Conservation (phyloP, 1,284 basidiomycete genomes). For the Sanghuangporus baumii region DNA sequence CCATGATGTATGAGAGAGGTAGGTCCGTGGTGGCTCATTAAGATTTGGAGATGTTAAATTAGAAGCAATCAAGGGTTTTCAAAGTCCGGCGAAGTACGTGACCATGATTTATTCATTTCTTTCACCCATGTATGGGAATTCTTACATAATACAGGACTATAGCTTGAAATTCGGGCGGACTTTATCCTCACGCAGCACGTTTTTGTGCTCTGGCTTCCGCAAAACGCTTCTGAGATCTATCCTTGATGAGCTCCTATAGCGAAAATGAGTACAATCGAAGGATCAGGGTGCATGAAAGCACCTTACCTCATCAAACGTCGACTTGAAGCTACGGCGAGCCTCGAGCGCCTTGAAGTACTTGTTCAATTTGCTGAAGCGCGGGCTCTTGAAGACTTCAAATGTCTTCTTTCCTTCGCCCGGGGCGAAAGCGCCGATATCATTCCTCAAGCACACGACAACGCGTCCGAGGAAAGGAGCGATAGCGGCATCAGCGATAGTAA, state of each 20-base stretch:
- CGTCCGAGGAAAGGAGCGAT: conserved; percentile 34
- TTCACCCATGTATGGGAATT: not conserved
- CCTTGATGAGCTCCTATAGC: conserved; percentile 1
- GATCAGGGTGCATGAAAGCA: not conserved
- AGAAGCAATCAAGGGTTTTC: no score
- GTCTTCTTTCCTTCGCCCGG: conserved; percentile 37
- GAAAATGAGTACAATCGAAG: not conserved
- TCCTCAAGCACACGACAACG: conserved; percentile 33
- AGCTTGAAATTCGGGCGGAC: not conserved
- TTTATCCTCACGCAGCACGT: not conserved
- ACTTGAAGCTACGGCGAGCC: conserved; percentile 42
- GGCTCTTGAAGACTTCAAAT: conserved; percentile 33
- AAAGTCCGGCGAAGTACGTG: no score
- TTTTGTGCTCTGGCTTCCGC: not conserved
- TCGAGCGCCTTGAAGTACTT: conserved; percentile 38
- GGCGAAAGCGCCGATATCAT: conserved; percentile 36
- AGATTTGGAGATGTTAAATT: no score
- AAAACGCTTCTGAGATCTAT: not conserved
- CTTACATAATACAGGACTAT: not conserved
- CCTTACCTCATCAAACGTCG: conserved; percentile 37
- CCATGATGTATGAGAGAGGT: no score
- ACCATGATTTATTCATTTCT: no score
- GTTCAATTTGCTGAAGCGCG: conserved; percentile 37
- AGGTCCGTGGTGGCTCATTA: no score
- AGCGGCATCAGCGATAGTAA: conserved; percentile 30